phyloP scores from a whole-genome alignment of 345 rosid species.

The Combretum micranthum region DNA sequence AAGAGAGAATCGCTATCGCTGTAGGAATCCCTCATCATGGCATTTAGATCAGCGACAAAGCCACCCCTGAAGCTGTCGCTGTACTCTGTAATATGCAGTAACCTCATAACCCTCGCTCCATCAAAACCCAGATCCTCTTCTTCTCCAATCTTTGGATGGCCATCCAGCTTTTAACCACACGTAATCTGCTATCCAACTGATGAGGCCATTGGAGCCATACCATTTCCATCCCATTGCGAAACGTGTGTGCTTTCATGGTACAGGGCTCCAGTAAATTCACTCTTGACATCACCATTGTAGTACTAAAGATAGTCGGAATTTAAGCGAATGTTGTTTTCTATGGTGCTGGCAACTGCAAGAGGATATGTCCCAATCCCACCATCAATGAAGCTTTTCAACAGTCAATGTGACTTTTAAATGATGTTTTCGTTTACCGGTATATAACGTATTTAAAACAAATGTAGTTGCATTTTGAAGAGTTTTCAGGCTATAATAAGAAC shows the following conservation, averaged over 20 bases:
- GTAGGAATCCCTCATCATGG: conserved; percentile 11
- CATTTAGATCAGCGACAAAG: conserved; percentile 8
- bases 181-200: conserved; percentile 8
- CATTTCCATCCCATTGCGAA: conserved; percentile 11
- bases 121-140: conserved; percentile 1
- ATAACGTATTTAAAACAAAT: no score
- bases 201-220: conserved; percentile 10
- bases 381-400: conserved; percentile 5
- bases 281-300: background rate
- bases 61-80: background rate
- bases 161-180: conserved; percentile 12
- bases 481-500: background rate
- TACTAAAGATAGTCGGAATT: conserved; percentile 6
- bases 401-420: background rate
- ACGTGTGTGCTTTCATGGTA: conserved; percentile 5
- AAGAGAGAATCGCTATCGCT: conserved; percentile 4
- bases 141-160: conserved; percentile 6
- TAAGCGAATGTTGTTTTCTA: background rate
- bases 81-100: conserved; percentile 12
- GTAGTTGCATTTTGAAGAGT: background rate
- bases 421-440: background rate
- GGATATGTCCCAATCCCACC: conserved; percentile 1
- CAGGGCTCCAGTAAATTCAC: conserved; percentile 6
- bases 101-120: conserved; percentile 9
- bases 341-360: conserved; percentile 6